Evolutionary conservation across 1,284 basidiomycete genomes (phyloP), one percentile per base, ranked within the genome.

Genomic region (Trichosporon sp.): DNA sequence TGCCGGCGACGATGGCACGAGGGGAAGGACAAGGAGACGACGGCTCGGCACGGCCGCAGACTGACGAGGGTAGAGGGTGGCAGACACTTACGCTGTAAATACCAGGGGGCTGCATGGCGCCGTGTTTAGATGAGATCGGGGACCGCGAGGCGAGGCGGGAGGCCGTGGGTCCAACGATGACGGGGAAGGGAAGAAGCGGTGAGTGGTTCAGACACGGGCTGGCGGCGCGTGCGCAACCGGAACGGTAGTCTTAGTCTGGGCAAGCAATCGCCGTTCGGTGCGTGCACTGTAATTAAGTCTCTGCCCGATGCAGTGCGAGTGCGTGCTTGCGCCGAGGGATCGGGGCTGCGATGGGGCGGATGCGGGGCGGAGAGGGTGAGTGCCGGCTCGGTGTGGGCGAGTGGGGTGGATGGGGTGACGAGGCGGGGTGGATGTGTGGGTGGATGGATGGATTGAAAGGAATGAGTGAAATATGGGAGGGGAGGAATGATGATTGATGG

Each of bases 31-130:
- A 13, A 16, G 19, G 11, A 36, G n/a, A n/a, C n/a, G 40, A 44
- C 19, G 40, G 40, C 40, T 44, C 40, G 40, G 40, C 40, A 21
- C 16, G 40, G 40, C 19, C 40, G 40, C 36, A 14, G 16, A 19
- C 36, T 19, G n/a, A 9, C 16, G 44, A 61, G 19, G 11, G 16
- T 10, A 36, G 49, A 13, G 7, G 33, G 25, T 7, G 32, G 7
- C 14, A 7, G 11, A 21, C 7, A 72, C 74, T 67, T 65, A 76
- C 74, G 62, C 74, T 76, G 64, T 76, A 76, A 36, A 76, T 76
- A 16, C 69, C 73, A n/a, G 74, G 73, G 3, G 74, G 72, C 61
- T 76, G 74, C 74, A 76, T 76, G 33, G 32, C 59, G 64, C 58
- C 59, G 46, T 34, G 62, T 37, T 33, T 56, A 34, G 34, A 21